phyloP scores from a whole-genome alignment of 1,284 basidiomycete species.

The Fomitiporia mediterranea region DNA sequence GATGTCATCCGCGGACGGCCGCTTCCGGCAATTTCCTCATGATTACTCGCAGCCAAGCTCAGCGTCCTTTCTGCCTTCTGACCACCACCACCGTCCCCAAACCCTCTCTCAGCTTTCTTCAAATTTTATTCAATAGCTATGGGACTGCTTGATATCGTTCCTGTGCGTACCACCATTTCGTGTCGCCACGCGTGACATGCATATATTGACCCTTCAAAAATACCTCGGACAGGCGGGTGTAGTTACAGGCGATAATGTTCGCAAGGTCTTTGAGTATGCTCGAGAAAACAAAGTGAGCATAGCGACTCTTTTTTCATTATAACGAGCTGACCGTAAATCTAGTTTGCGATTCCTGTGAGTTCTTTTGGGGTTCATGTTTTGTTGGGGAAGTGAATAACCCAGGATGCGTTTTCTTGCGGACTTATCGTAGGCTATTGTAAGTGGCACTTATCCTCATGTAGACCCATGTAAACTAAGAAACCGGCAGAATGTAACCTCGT shows the following conservation, averaged over 20 bases:
- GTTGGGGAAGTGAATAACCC: background rate
- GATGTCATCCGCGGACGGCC: too few species aligned
- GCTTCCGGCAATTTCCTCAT: too few species aligned
- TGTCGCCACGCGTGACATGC: conserved; percentile 5
- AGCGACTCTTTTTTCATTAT: background rate
- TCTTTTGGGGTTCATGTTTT: background rate
- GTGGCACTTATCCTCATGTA: conserved; percentile 29
- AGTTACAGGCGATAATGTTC: conserved; percentile 81
- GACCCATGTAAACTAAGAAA: conserved; percentile 17
- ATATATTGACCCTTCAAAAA: background rate
- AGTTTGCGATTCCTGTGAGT: conserved; percentile 86
- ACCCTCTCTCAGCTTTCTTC: background rate
- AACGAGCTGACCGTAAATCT: conserved; percentile 10
- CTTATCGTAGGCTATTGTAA: conserved; percentile 60
- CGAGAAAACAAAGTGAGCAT: conserved; percentile 70
- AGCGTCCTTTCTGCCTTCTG: too few species aligned
- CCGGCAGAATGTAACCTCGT: conserved; percentile 77
- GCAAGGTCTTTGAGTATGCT: conserved; percentile 87
- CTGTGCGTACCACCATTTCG: conserved; percentile 39
- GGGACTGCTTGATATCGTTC: conserved; percentile 70
- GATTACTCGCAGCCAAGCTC: too few species aligned
- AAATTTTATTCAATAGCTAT: conserved; percentile 30
- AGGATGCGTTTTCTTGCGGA: background rate
- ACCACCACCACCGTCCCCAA: conserved; percentile 2
- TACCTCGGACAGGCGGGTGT: conserved; percentile 66